phyloP scores from a whole-genome alignment of 345 rosid genomes.

The Litchi chinensis region DNA sequence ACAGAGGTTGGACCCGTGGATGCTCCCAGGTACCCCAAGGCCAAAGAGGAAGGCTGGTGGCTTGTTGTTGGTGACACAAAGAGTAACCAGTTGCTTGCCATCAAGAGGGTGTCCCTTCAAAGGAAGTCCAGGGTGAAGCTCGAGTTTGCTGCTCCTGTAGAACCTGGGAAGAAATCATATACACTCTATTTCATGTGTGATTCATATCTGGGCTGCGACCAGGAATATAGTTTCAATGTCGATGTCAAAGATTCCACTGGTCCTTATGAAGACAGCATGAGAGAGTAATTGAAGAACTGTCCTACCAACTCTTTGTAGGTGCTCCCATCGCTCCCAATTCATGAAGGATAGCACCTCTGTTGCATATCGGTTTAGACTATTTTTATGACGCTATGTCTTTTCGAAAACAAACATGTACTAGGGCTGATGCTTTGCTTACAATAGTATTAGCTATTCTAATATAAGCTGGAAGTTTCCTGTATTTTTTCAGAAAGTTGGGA shows the following conservation, averaged over 20 bases:
- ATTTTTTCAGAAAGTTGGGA: no score
- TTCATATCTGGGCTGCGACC: constrained; percentile 89
- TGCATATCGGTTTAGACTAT: not conserved
- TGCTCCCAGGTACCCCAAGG: constrained; percentile 69
- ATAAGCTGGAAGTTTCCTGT: not conserved
- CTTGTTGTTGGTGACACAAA: constrained; percentile 84
- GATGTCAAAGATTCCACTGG: constrained; percentile 51
- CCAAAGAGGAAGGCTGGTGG: constrained; percentile 99
- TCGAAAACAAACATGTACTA: not conserved
- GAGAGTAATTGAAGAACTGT: not conserved
- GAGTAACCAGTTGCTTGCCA: constrained; percentile 82
- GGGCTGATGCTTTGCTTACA: not conserved
- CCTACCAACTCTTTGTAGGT: not conserved
- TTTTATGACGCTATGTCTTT: not conserved
- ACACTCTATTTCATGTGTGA: constrained; percentile 84
- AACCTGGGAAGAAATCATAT: constrained; percentile 62
- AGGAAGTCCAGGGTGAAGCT: constrained; percentile 78
- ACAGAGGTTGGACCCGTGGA: constrained; percentile 81
- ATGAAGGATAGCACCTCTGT: not conserved
- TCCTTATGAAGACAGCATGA: constrained; percentile 29
- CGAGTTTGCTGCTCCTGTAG: constrained; percentile 71
- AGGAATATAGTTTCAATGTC: constrained; percentile 68
- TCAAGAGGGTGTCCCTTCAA: constrained; percentile 82
- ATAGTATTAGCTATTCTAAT: not conserved
- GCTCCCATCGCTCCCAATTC: no score